phyloP scores from a whole-genome alignment of 2,329 filamentous ascomycete species.

The Hypomyces rosellus region DNA sequence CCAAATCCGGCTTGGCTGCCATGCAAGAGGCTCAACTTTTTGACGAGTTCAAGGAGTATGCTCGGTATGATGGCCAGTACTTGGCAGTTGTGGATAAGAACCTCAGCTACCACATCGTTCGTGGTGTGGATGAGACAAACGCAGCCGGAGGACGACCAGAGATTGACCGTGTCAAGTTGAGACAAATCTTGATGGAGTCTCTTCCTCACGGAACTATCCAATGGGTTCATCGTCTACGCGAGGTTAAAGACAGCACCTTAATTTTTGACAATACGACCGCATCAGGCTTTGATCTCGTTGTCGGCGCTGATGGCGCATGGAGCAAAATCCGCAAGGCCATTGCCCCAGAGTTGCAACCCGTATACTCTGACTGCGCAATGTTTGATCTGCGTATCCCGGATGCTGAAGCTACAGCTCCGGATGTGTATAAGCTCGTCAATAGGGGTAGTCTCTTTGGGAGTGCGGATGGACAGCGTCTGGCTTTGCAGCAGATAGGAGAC shows the following conservation, averaged over 20 bases:
- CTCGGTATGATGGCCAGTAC: constrained; percentile 9
- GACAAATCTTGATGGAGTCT: constrained; percentile 6
- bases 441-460: constrained; percentile 41
- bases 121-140: neutral
- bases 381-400: constrained; percentile 37
- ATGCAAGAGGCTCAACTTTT: constrained; percentile 7
- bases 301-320: constrained; percentile 19
- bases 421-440: constrained; percentile 39
- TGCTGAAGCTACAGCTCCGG: constrained; percentile 34
- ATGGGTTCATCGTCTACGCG: constrained; percentile 7
- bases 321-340: constrained; percentile 21
- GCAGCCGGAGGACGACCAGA: constrained; percentile 8
- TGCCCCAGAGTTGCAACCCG: constrained; percentile 31
- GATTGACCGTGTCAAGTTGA: constrained; percentile 8
- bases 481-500: constrained; percentile 39
- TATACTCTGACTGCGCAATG: constrained; percentile 39
- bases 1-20: constrained; percentile 4
- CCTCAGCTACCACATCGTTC: constrained; percentile 4
- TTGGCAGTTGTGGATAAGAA: constrained; percentile 6
- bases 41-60: constrained; percentile 4
- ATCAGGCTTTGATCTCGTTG: constrained; percentile 9
- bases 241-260: constrained; percentile 2
- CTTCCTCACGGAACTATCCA: constrained; percentile 5
- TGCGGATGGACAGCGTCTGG: constrained; percentile 34
- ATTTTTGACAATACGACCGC: constrained; percentile 3